Base-by-base conservation (phyloP, 495 filamentous ascomycete species). In the Penicillium pulvis region DNA sequence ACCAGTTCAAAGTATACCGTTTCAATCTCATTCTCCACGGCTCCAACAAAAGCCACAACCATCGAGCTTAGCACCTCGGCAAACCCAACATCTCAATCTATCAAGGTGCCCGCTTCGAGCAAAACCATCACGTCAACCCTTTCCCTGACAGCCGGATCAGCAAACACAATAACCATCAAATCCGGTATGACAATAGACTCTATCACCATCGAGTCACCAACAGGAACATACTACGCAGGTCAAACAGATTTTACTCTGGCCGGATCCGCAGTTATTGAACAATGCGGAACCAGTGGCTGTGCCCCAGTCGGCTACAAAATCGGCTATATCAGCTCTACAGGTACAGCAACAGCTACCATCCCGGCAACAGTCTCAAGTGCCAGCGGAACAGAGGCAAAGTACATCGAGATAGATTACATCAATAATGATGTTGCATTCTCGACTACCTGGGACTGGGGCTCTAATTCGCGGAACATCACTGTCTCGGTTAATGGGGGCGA, bases 341-440 rank as follows among this genome's bases (percentile, higher is more conserved):
- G 65, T 28, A 65, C 68, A 3, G 75, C 74, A 10, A 51, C 36
- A 8, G 56, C 61, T 17, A 63, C 45, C 6, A 64, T 77, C 28
- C 45, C 61, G 1, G 70, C 73, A 12, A 69, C 61, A 4, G 46
- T 49, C 5, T 49, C 46, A 11, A 49, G 44, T 12, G 20, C 44
- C 44, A 47, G 11, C 10, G 26, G 28, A 1, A 49, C 46, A 5
- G 23, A 28, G 5, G 11, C 60, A 7, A 80, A 80, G 58, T 73
- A 75, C 28, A 31, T 79, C 5, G 74, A 75, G 20, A 55, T 83
- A 12, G 75, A 79, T 59, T 82, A 77, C 44, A 78, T 81, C 61
- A 82, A 83, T 60, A 80, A 83, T 53, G 80, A 81, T 6, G 62
- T 83, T 48, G 75, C 81, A 0, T 73, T 81, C 19, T 64, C 70